Evolutionary conservation across 805 yeast species (phyloP).

Genomic region (Ogataea parapolymorpha): DNA sequence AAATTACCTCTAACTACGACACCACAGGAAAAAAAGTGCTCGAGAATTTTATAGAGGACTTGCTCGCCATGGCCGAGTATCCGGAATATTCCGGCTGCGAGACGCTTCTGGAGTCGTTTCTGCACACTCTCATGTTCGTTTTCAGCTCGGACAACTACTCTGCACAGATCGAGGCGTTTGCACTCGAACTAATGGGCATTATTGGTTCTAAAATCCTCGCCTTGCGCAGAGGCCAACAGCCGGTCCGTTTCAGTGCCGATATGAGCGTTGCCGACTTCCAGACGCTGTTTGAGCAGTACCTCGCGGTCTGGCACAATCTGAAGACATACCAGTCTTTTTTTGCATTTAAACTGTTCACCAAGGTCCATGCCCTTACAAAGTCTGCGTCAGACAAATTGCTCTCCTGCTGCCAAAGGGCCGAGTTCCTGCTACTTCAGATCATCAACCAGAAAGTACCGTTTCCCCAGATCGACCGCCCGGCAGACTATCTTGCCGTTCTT

Average conservation of each 20-base stretch:
- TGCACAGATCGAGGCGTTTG: constrained; percentile 44
- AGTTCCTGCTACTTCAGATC: constrained; percentile 5
- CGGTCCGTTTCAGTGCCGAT: constrained; percentile 4
- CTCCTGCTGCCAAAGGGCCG: constrained; percentile 1
- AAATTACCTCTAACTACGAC: constrained; percentile 33
- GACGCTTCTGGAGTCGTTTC: constrained; percentile 42
- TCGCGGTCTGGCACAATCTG: constrained; percentile 7
- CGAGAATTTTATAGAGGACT: constrained; percentile 57
- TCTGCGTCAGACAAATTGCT: constrained; percentile 1
- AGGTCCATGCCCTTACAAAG: constrained; percentile 5
- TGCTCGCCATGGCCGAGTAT: constrained; percentile 42
- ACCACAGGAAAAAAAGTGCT: constrained; percentile 35
- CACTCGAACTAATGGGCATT: constrained; percentile 59
- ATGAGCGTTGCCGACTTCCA: constrained; percentile 11
- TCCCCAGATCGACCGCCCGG: background rate
- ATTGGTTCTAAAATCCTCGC: constrained; percentile 51
- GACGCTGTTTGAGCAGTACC: constrained; percentile 5
- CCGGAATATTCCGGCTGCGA: constrained; percentile 69
- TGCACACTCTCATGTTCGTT: constrained; percentile 40
- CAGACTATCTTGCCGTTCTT: constrained; percentile 19
- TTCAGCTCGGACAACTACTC: constrained; percentile 39
- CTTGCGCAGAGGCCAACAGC: constrained; percentile 22
- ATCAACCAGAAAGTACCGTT: constrained; percentile 5
- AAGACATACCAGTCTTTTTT: constrained; percentile 6
- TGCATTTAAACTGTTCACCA: constrained; percentile 8